These are phyloP conservation scores for Neurospora intermedia DNA, from an alignment of 495 filamentous ascomycete genomes.

Conservation along the genomic window DNA sequence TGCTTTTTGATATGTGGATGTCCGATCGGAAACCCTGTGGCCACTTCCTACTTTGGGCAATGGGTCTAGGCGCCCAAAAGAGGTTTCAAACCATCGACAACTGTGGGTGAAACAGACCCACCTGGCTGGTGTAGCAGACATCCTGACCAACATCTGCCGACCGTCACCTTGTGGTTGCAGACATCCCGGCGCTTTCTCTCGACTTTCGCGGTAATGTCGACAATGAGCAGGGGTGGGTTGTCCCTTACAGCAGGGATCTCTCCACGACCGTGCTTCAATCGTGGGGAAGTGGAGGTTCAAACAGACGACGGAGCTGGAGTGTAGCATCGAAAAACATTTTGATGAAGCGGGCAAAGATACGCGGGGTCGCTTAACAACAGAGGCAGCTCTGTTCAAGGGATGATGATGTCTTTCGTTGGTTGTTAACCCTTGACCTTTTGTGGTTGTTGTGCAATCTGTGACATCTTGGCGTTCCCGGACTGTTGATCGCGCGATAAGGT, in stretches of 20 bases:
- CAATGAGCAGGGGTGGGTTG: background rate
- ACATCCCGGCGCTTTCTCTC: background rate
- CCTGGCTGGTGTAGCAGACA: slow-evolving; percentile 2
- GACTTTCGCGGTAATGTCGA: background rate
- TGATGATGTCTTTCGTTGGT: background rate
- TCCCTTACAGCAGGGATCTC: background rate
- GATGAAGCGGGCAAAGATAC: background rate
- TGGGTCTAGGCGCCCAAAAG: background rate
- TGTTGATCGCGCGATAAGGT: background rate
- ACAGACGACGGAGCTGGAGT: background rate
- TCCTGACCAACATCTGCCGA: background rate
- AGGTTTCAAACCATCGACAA: background rate
- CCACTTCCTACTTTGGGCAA: background rate
- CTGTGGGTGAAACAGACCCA: slow-evolving; percentile 12
- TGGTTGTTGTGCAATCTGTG: background rate
- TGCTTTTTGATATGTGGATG: background rate
- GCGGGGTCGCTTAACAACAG: background rate
- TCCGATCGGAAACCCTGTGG: background rate
- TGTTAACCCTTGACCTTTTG: background rate
- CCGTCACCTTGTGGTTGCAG: background rate
- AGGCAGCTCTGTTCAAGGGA: background rate
- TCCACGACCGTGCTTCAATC: background rate
- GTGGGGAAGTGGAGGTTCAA: background rate
- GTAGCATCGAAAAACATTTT: background rate
- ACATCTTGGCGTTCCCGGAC: background rate